Conservation (phyloP, 805 yeast genomes). For the Scheffersomyces lignosus region DNA sequence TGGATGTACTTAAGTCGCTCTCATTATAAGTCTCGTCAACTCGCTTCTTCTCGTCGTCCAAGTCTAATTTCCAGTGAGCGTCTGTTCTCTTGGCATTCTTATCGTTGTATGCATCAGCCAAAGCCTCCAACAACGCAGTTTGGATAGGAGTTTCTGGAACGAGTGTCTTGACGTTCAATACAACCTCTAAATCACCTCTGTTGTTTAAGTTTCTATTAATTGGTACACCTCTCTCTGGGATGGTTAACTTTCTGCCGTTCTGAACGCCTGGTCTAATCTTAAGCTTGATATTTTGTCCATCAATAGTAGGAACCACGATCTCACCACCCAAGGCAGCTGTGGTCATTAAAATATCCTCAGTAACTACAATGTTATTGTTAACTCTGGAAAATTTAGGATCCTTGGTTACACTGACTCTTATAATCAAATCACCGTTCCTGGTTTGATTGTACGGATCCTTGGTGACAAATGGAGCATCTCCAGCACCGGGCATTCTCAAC, state of each 20-base stretch:
- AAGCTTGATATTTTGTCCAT: constrained; percentile 71
- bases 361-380: constrained; percentile 64
- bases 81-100: constrained; percentile 70
- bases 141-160: constrained; percentile 83
- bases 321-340: constrained; percentile 97
- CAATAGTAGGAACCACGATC: constrained; percentile 86
- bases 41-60: constrained; percentile 22
- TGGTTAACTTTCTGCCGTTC: constrained; percentile 65
- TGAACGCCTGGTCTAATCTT: constrained; percentile 86
- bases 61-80: constrained; percentile 37
- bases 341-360: constrained; percentile 79
- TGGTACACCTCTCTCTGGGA: constrained; percentile 90
- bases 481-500: constrained; percentile 81
- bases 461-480: constrained; percentile 81
- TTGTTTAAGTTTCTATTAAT: constrained; percentile 46
- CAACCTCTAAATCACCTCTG: constrained; percentile 81
- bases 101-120: constrained; percentile 90
- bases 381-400: constrained; percentile 70
- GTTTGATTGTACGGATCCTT: constrained; percentile 67
- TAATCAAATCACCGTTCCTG: constrained; percentile 83
- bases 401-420: constrained; percentile 73
- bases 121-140: constrained; percentile 84
- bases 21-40: constrained; percentile 27
- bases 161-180: constrained; percentile 66
- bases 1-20: constrained; percentile 36